Percentiles rank a stretch among this genome's conserved stretches.
These are phyloP conservation scores for Beauveria sp. DNA, from an alignment of 2,329 filamentous ascomycete genomes.

Conservation along the genomic window DNA sequence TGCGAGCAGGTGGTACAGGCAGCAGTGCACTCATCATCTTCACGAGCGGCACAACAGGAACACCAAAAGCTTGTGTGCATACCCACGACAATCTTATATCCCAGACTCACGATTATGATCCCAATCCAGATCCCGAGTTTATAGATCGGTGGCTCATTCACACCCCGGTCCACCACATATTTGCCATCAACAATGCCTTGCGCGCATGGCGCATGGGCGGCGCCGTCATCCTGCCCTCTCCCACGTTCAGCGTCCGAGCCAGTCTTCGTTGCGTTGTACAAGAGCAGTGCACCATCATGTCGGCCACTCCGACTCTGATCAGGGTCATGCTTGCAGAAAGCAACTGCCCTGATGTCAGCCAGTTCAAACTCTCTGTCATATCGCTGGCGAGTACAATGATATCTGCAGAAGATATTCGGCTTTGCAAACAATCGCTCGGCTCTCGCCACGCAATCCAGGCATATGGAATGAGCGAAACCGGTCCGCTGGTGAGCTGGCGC, in stretches of 20 bases:
- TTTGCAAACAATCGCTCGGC: constrained; percentile 25
- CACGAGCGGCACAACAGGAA: constrained; percentile 42
- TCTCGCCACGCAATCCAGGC: constrained; percentile 26
- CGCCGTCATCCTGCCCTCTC: constrained; percentile 28
- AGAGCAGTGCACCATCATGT: constrained; percentile 30
- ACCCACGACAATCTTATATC: constrained; percentile 33
- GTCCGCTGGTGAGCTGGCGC: constrained; percentile 33
- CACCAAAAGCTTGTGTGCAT: constrained; percentile 38
- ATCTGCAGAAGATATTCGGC: constrained; percentile 22
- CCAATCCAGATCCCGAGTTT: constrained; percentile 21
- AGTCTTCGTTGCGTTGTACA: constrained; percentile 24
- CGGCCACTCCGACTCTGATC: constrained; percentile 31
- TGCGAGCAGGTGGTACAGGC: constrained; percentile 4
- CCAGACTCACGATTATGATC: constrained; percentile 28
- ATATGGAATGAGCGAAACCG: constrained; percentile 40
- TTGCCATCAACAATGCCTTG: constrained; percentile 31
- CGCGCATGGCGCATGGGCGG: constrained; percentile 29
- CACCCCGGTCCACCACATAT: constrained; percentile 30
- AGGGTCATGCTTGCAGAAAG: constrained; percentile 25
- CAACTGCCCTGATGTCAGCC: constrained; percentile 19
- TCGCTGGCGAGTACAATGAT: constrained; percentile 28
- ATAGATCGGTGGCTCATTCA: constrained; percentile 30
- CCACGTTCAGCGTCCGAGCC: constrained; percentile 25
- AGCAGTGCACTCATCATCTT: constrained; percentile 34
- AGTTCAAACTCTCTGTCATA: constrained; percentile 25